Conservation (phyloP, 2,329 filamentous ascomycete genomes). For the Lasiodiplodia theobromae region DNA sequence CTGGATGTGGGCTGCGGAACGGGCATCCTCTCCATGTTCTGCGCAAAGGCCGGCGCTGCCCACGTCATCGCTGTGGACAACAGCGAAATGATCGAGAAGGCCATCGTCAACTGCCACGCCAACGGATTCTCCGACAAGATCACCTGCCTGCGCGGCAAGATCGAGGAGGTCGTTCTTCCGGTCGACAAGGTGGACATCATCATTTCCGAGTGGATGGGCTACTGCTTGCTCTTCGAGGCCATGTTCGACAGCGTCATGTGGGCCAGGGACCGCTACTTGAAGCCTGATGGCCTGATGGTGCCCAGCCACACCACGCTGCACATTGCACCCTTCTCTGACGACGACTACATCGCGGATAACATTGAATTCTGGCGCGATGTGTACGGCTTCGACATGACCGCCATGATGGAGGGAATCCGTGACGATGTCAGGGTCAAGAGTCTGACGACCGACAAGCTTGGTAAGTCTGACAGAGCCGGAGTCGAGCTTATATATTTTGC, state of each 20-base stretch:
- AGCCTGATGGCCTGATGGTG: constrained; percentile 80
- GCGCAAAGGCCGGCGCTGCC: constrained; percentile 85
- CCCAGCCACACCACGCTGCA: constrained; percentile 85
- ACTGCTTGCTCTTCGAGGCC: constrained; percentile 89
- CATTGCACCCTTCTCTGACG: constrained; percentile 80
- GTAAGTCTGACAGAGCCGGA: constrained; percentile 38
- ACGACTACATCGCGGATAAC: constrained; percentile 78
- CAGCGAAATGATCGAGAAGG: constrained; percentile 86
- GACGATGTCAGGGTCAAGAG: constrained; percentile 65
- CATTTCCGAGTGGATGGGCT: constrained; percentile 98
- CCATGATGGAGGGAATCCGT: constrained; percentile 84
- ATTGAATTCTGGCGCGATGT: constrained; percentile 89
- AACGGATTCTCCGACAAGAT: constrained; percentile 79
- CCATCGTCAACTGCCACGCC: constrained; percentile 81
- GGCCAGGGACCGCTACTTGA: constrained; percentile 86
- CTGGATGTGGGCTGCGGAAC: constrained; percentile 87
- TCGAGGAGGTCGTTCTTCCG: constrained; percentile 81
- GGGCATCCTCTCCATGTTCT: constrained; percentile 93
- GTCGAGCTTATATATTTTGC: constrained; percentile 31
- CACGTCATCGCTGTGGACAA: constrained; percentile 92
- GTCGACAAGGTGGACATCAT: constrained; percentile 89
- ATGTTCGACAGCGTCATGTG: constrained; percentile 94
- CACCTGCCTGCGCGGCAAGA: constrained; percentile 81
- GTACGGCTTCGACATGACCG: constrained; percentile 93
- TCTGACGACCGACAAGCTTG: constrained; percentile 57